Evolutionary conservation across 768 basidiomycete genomes (phyloP).

Genomic region (Naematelia encephala): DNA sequence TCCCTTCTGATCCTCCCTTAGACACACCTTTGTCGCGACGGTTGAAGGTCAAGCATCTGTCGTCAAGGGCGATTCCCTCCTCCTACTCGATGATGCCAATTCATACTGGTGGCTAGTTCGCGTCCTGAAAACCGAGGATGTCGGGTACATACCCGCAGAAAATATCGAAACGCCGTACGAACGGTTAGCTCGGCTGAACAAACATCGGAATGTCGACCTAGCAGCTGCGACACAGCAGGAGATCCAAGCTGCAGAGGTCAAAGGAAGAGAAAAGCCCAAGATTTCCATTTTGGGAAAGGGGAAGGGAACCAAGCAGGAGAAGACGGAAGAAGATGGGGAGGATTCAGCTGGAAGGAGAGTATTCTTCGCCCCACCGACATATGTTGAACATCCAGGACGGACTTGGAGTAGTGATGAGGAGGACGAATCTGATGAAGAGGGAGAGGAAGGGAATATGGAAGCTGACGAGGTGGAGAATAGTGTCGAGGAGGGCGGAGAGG

Average conservation of each 20-base stretch:
- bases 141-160: slow-evolving; percentile 98
- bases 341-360: slow-evolving; percentile 56
- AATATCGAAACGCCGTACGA: slow-evolving; percentile 99
- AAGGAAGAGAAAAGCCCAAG: slow-evolving; percentile 28
- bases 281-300: slow-evolving; percentile 28
- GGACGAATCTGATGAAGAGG: slow-evolving; percentile 51
- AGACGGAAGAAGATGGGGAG: slow-evolving; percentile 15
- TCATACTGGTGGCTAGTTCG: slow-evolving; percentile 99
- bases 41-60: slow-evolving; percentile 99
- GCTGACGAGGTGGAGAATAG: slow-evolving; percentile 19
- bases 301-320: slow-evolving; percentile 21
- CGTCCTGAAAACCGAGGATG: slow-evolving; percentile 96
- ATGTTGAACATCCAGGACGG: slow-evolving; percentile 53
- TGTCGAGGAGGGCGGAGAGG: slow-evolving; percentile 62
- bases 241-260: slow-evolving; percentile 34
- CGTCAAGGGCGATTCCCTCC: slow-evolving; percentile 93
- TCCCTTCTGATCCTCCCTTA: slow-evolving; percentile 16
- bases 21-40: slow-evolving; percentile 94
- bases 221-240: slow-evolving; percentile 40
- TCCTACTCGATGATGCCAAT: slow-evolving; percentile 96
- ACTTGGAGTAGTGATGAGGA: slow-evolving; percentile 55
- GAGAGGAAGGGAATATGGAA: slow-evolving; percentile 54
- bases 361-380: slow-evolving; percentile 63
- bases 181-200: slow-evolving; percentile 88
- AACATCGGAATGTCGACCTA: slow-evolving; percentile 87